These are phyloP conservation scores for Capsella rubella DNA, from an alignment of 441 rosid genomes.

Conservation along the genomic window DNA sequence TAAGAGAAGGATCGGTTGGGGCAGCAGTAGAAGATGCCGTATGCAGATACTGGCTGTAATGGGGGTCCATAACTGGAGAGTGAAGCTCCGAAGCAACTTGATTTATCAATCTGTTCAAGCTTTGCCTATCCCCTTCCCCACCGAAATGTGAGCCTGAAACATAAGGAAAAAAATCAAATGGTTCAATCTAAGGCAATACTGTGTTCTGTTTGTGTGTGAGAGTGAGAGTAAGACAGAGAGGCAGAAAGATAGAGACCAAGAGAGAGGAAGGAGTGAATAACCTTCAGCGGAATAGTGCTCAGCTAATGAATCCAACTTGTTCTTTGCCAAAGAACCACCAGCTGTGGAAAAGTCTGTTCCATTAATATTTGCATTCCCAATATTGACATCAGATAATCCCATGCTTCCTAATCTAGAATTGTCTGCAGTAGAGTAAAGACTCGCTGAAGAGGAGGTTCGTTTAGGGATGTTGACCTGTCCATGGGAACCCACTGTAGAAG, in stretches of 20 bases:
- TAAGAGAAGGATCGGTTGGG: conserved; percentile 52
- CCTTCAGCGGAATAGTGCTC: conserved; percentile 61
- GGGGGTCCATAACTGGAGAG: conserved; percentile 62
- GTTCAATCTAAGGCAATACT: conserved; percentile 9
- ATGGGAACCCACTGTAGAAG: conserved; percentile 53
- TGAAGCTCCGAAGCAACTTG: conserved; percentile 59
- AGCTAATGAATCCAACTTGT: conserved; percentile 54
- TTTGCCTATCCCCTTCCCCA: conserved; percentile 54
- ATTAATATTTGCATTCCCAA: conserved; percentile 53
- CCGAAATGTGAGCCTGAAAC: conserved; percentile 55
- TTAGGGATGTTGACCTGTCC: conserved; percentile 68
- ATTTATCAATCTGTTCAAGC: conserved; percentile 52
- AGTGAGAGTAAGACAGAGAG: conserved; percentile 7
- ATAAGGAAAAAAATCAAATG: conserved; percentile 31
- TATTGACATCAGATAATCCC: conserved; percentile 55
- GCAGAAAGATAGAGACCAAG: not conserved
- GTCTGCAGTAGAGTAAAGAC: conserved; percentile 63
- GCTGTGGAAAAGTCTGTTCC: conserved; percentile 52
- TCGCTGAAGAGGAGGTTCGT: conserved; percentile 73
- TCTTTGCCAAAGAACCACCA: conserved; percentile 57
- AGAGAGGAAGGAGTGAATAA: conserved; percentile 31
- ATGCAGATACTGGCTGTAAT: conserved; percentile 58
- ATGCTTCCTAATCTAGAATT: conserved; percentile 58
- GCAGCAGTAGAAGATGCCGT: conserved; percentile 50
- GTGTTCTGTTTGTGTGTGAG: conserved; percentile 1